Evolutionary conservation across 164 flowering plant species (phyloP).

Genomic region (Chloranthus sessilifolius): DNA sequence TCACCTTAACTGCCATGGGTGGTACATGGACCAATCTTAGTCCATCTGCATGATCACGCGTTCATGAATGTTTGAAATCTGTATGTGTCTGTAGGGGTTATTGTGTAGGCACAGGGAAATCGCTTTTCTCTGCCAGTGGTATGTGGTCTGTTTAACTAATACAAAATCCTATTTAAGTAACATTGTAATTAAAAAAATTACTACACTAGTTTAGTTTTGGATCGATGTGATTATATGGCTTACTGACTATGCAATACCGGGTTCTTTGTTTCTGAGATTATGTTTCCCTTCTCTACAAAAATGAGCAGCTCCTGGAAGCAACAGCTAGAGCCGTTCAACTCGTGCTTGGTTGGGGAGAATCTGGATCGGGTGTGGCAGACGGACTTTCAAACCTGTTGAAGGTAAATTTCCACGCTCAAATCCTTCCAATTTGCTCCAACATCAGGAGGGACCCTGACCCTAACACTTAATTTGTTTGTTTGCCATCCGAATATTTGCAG

Average conservation of each 20-base stretch:
- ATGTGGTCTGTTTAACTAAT: no score
- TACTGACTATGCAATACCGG: background rate
- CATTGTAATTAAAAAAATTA: background rate
- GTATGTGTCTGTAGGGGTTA: no score
- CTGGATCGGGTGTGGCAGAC: constrained; percentile 67
- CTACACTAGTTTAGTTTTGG: background rate
- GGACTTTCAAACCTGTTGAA: constrained; percentile 81
- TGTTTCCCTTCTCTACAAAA: constrained; percentile 10
- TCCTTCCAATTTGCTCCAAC: background rate
- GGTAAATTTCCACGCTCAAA: constrained; percentile 31
- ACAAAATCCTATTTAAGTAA: background rate
- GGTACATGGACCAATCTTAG: no score
- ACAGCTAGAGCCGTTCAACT: constrained; percentile 84
- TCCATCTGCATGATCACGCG: no score
- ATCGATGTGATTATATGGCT: background rate
- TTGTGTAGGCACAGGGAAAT: no score
- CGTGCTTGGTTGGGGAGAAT: constrained; percentile 77
- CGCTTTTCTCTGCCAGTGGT: no score
- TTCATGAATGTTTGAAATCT: no score
- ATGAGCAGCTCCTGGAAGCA: constrained; percentile 81
- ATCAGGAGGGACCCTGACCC: background rate
- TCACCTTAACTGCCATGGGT: no score
- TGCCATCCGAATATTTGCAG: constrained; percentile 35
- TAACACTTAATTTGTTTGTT: constrained; percentile 4
- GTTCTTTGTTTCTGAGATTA: constrained; percentile 15